These are phyloP conservation scores for Trichodelitschia bisporula DNA, from an alignment of 495 filamentous ascomycete genomes.

Conservation along the genomic window DNA sequence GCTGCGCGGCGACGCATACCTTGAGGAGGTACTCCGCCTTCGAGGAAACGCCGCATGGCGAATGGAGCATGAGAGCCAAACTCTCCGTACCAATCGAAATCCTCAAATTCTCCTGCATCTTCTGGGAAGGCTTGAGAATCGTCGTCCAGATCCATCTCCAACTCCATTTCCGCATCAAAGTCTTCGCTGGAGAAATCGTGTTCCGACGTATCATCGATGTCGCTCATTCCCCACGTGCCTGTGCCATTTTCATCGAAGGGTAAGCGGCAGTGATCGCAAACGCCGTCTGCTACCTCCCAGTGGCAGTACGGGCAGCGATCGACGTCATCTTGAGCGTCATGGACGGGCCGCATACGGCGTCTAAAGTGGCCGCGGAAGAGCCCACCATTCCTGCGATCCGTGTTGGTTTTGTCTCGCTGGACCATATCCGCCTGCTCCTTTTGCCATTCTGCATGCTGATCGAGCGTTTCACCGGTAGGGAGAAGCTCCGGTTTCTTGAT, in stretches of 20 bases:
- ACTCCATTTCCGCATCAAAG: conserved; percentile 12
- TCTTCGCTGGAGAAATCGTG: conserved; percentile 11
- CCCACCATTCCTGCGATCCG: conserved; percentile 25
- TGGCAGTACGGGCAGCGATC: conserved; percentile 35
- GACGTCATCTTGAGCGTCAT: conserved; percentile 36
- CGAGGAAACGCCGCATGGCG: no score
- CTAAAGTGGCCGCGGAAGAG: conserved; percentile 43
- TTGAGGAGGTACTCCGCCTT: background rate
- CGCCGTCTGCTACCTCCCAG: conserved; percentile 37
- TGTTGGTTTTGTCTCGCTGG: conserved; percentile 25
- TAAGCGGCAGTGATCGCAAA: conserved; percentile 29
- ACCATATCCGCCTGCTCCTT: conserved; percentile 27
- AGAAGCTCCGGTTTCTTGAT: conserved; percentile 36
- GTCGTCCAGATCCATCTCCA: conserved; percentile 14
- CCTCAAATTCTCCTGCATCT: conserved; percentile 8
- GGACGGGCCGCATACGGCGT: conserved; percentile 14
- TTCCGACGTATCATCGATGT: conserved; percentile 13
- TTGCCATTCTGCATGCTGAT: conserved; percentile 32
- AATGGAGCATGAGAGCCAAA: conserved; percentile 1
- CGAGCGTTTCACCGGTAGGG: conserved; percentile 33
- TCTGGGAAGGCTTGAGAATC: background rate
- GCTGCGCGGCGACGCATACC: conserved; percentile 5
- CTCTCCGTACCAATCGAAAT: conserved; percentile 4
- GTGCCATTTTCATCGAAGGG: conserved; percentile 18
- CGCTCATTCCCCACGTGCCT: conserved; percentile 10